Evolutionary conservation across 2,329 filamentous ascomycete genomes (phyloP).

Genomic region (Colletotrichum navitas): DNA sequence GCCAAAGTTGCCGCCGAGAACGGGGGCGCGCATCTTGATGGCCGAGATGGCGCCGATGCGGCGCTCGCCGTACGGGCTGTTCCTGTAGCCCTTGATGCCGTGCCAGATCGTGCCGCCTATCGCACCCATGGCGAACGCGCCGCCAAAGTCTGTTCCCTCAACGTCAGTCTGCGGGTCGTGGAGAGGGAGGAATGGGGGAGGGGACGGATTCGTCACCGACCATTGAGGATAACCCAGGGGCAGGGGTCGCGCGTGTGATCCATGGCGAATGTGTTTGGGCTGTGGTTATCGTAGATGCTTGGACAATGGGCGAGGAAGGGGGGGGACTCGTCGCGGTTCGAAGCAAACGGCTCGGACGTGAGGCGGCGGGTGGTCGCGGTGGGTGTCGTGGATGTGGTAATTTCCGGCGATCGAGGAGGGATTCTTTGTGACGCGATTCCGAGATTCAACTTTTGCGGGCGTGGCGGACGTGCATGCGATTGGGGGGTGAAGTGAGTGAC

Average conservation of each 20-base stretch:
- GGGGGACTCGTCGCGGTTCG: not conserved
- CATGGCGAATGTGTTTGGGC: slow-evolving; percentile 62
- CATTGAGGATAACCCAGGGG: slow-evolving; percentile 95
- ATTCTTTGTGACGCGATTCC: slow-evolving; percentile 10
- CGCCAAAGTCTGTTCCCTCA: slow-evolving; percentile 78
- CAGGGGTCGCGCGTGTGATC: slow-evolving; percentile 98
- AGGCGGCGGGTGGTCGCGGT: not conserved
- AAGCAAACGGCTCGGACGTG: not conserved
- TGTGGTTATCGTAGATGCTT: slow-evolving; percentile 20
- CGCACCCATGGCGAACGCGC: slow-evolving; percentile 94
- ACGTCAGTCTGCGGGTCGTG: not conserved
- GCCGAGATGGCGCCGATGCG: slow-evolving; percentile 96
- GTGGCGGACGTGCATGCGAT: slow-evolving; percentile 10
- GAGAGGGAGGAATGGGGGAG: no score
- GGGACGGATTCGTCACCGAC: not conserved
- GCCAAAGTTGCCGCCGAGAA: slow-evolving; percentile 97
- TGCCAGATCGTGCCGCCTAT: slow-evolving; percentile 92
- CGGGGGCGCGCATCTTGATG: slow-evolving; percentile 96
- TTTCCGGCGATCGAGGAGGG: slow-evolving; percentile 3
- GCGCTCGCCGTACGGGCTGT: slow-evolving; percentile 91
- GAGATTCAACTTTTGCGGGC: not conserved
- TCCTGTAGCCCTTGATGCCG: slow-evolving; percentile 94
- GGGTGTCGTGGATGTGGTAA: not conserved
- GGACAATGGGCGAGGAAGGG: not conserved
- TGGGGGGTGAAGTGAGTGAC: not conserved